A percentile compares a stretch with the other conserved stretches of the same genome.
phyloP scores from a whole-genome alignment of 1,284 basidiomycete species.

The Melanopsichium pennsylvanicum region DNA sequence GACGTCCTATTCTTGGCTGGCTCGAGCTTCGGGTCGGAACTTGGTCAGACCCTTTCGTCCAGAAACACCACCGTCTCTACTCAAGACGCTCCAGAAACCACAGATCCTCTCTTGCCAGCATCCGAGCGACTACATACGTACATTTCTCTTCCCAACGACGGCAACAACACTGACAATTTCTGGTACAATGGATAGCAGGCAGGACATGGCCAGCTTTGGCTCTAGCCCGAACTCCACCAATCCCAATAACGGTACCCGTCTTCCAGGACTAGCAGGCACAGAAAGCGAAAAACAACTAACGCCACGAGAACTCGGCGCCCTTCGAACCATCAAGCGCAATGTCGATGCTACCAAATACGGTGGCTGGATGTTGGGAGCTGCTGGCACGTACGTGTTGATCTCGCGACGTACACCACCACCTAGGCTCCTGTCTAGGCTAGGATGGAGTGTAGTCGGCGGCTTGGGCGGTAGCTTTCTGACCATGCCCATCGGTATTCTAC shows the following conservation, averaged over 20 bases:
- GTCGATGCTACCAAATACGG: constrained; percentile 40
- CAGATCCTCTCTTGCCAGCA: too few species aligned
- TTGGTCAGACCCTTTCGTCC: too few species aligned
- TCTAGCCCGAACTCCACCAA: not conserved
- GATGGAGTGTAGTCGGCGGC: constrained; percentile 31
- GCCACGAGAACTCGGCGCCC: constrained; percentile 35
- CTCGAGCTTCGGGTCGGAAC: too few species aligned
- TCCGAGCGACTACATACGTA: too few species aligned
- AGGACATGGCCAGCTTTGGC: constrained; percentile 9
- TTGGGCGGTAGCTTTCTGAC: constrained; percentile 31
- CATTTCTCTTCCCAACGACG: not conserved
- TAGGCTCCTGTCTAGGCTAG: constrained; percentile 11
- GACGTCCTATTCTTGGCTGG: too few species aligned
- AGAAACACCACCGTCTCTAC: too few species aligned
- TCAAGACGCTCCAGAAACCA: too few species aligned
- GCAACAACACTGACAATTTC: too few species aligned
- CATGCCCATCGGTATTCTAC: constrained; percentile 34
- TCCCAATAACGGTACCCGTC: constrained; percentile 7
- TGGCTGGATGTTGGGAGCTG: constrained; percentile 43
- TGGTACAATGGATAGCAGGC: not conserved
- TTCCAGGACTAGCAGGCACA: constrained; percentile 32
- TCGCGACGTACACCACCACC: constrained; percentile 31
- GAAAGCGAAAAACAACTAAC: constrained; percentile 43
- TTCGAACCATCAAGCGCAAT: constrained; percentile 39
- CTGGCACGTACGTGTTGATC: constrained; percentile 18